A percentile compares a stretch with the other conserved stretches of the same genome.
phyloP scores from a whole-genome alignment of 2,329 filamentous ascomycete species.

The Mycocentrospora acerina region DNA sequence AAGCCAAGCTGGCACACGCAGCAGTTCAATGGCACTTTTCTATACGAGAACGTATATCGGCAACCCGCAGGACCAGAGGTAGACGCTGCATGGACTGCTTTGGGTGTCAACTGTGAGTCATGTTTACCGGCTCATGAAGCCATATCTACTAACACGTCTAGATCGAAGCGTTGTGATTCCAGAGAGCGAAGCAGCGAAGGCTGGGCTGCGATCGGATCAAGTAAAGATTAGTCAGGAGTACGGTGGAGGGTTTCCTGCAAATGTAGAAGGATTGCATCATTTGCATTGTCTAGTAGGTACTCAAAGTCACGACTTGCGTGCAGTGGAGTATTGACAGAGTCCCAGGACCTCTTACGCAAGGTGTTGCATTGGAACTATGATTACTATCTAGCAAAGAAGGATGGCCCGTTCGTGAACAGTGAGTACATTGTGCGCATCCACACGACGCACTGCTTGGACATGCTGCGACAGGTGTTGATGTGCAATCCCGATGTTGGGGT shows the following conservation, averaged over 20 bases:
- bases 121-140: neutral
- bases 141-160: constrained; percentile 6
- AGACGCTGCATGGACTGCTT: constrained; percentile 58
- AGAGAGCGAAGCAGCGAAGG: constrained; percentile 49
- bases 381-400: constrained; percentile 55
- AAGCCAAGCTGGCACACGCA: constrained; percentile 45
- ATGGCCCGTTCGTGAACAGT: constrained; percentile 58
- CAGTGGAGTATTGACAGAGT: constrained; percentile 8
- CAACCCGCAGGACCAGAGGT: constrained; percentile 53
- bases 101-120: constrained; percentile 54
- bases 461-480: constrained; percentile 63
- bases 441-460: constrained; percentile 62
- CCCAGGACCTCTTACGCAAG: constrained; percentile 61
- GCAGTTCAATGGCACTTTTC: constrained; percentile 59
- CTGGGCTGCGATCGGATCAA: constrained; percentile 56
- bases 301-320: neutral
- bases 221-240: constrained; percentile 58
- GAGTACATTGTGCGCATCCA: constrained; percentile 58
- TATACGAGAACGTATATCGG: constrained; percentile 57
- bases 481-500: constrained; percentile 63
- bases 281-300: constrained; percentile 57
- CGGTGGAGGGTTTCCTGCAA: constrained; percentile 61
- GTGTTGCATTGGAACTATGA: constrained; percentile 61
- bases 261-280: constrained; percentile 59
- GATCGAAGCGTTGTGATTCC: constrained; percentile 51